Conservation (phyloP, 176 grass and related monocot genomes). For the Juncus effusus region DNA sequence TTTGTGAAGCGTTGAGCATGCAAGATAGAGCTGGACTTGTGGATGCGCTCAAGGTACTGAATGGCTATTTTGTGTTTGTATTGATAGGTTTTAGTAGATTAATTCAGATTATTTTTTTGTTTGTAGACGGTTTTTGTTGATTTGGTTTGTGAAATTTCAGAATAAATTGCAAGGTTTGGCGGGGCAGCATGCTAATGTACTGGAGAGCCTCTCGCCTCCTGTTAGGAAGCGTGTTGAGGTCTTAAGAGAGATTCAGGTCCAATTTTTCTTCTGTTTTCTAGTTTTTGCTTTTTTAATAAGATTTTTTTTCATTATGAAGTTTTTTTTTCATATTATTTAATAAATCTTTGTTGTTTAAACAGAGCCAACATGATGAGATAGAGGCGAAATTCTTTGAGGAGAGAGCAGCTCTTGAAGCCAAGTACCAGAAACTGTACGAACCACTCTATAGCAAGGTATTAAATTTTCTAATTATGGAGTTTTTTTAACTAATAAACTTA, state of each 20-base stretch:
- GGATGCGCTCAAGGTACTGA: constrained; percentile 54
- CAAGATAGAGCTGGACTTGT: constrained; percentile 65
- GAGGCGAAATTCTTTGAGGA: constrained; percentile 82
- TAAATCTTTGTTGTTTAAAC: constrained; percentile 9
- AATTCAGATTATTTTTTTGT: background rate
- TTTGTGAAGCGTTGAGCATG: constrained; percentile 50
- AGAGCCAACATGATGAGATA: constrained; percentile 74
- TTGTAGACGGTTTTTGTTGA: constrained; percentile 7
- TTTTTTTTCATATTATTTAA: no score
- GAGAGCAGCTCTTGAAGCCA: constrained; percentile 82
- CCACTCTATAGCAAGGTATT: constrained; percentile 78
- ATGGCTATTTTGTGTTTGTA: background rate
- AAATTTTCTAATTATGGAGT: background rate
- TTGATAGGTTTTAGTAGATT: background rate
- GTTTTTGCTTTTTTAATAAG: background rate
- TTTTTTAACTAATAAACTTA: background rate
- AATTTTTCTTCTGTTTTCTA: background rate
- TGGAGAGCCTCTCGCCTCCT: constrained; percentile 62
- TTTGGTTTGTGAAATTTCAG: constrained; percentile 22
- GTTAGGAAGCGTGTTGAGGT: constrained; percentile 81
- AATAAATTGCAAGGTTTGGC: constrained; percentile 73
- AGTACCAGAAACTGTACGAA: constrained; percentile 91
- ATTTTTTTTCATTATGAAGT: no score
- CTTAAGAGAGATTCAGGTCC: constrained; percentile 77
- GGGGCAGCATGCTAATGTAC: constrained; percentile 44